Base-by-base conservation (phyloP, 2,329 filamentous ascomycete species). In the Remersonia thermophila region DNA sequence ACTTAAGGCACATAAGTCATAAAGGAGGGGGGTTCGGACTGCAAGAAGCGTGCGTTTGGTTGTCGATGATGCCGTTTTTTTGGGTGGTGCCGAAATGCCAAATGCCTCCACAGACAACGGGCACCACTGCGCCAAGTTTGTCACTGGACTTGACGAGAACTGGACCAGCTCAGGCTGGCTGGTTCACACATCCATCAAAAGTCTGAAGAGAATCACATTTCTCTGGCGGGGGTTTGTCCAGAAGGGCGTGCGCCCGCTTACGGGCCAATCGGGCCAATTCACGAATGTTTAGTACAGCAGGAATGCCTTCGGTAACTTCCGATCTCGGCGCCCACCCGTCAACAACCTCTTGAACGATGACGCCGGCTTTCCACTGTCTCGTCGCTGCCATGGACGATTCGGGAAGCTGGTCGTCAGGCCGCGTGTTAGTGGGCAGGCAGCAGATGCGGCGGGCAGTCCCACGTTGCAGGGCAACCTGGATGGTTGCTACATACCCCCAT, bases 251-350 rank as follows among this genome's bases (percentile, higher is more conserved):
- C 15, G 14, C 16, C 37, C 39, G 34, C 13, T 12, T 12, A 32
- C 41, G 37, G 41, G 40, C 43, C 43, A 46, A 47, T 44, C 43
- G 41, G 43, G 40, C 26, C 38, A 45, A 44, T 44, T 40, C 27
- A 34, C 34, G n/a, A 31, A n/a, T 13, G 23, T 37, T 40, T 38
- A 23, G 31, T 7, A 33, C 29, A 29, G 32, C 30, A 20, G 17
- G 29, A 15, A 39, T 32, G 38, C 34, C 41, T 18, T 35, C 46
- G 42, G 44, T 35, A 45, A 39, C 32, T 47, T 48, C 46, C 46
- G 46, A 48, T 46, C 40, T 48, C 46, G 46, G 46, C 44, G 38
- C 28, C 8, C 11, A 16, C 17, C 37, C 20, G 7, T 33, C 14
- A 9, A 6, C 9, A 9, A 23, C 9, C 20, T 23, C 20, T 5